phyloP scores from a whole-genome alignment of 1,139 yeast genomes.

The Protomyces lactucae-debilis region DNA sequence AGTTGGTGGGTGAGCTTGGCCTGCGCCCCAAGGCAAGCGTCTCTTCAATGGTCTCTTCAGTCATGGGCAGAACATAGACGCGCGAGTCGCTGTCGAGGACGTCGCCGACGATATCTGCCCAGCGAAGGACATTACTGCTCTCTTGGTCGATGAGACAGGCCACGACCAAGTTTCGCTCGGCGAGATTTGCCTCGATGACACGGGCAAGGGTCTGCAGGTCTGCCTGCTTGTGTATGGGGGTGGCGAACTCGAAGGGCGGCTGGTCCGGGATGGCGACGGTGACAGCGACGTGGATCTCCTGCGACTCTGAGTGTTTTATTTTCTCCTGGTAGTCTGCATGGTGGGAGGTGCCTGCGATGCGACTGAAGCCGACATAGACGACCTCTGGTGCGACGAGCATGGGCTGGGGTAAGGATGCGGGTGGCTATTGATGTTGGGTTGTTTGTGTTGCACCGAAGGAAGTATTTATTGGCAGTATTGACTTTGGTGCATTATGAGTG shows the following conservation, averaged over 20 bases:
- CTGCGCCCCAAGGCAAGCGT: not conserved
- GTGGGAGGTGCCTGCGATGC: slow-evolving; percentile 5
- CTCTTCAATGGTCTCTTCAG: slow-evolving; percentile 3
- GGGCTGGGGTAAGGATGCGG: not conserved
- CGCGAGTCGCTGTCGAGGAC: slow-evolving; percentile 16
- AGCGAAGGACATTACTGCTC: slow-evolving; percentile 14
- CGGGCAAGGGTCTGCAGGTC: slow-evolving; percentile 18
- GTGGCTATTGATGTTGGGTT: not conserved
- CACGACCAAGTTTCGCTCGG: slow-evolving; percentile 8
- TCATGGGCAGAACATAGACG: slow-evolving; percentile 9
- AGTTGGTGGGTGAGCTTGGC: not conserved
- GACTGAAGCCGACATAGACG: slow-evolving; percentile 16
- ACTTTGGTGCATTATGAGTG: too few species aligned
- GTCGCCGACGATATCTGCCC: slow-evolving; percentile 15
- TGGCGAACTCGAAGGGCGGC: not conserved
- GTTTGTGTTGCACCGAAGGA: not conserved
- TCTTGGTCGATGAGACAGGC: slow-evolving; percentile 20
- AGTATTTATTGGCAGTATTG: too few species aligned
- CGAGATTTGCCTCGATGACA: slow-evolving; percentile 1
- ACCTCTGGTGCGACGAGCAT: slow-evolving; percentile 10
- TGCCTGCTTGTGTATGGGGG: slow-evolving; percentile 19
- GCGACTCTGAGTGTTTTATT: not conserved
- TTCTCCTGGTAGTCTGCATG: not conserved
- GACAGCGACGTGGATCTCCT: not conserved
- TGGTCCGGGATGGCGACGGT: not conserved